Conservation (phyloP, 73 alveolate genomes). For the Paramecium sexaurelia region DNA sequence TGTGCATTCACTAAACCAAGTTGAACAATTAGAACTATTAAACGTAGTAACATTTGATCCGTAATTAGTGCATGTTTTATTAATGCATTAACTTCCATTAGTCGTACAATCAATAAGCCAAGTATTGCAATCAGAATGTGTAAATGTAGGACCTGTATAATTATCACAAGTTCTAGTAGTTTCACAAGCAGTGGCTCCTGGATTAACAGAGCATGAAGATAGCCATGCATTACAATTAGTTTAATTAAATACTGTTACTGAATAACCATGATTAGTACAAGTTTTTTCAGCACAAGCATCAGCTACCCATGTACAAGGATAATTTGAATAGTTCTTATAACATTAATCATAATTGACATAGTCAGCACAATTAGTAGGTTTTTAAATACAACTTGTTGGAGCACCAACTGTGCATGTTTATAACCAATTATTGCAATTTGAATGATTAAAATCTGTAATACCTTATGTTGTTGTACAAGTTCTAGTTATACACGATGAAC, state of each 20-base stretch:
- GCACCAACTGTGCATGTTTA: constrained; percentile 34
- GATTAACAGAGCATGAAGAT: constrained; percentile 11
- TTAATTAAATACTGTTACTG: background rate
- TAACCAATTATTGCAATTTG: constrained; percentile 6
- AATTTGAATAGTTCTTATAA: background rate
- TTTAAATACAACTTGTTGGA: background rate
- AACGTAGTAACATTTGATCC: constrained; percentile 11
- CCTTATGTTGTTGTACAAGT: background rate
- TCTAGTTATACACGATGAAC: background rate
- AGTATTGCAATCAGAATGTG: constrained; percentile 8
- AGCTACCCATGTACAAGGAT: constrained; percentile 28
- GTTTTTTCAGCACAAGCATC: constrained; percentile 41
- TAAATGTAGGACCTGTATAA: background rate
- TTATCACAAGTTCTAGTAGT: background rate
- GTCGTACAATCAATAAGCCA: constrained; percentile 32
- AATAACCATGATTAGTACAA: constrained; percentile 19
- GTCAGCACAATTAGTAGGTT: constrained; percentile 8
- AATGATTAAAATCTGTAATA: background rate
- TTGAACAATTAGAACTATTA: background rate
- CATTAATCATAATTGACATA: background rate
- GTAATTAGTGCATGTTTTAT: constrained; percentile 7
- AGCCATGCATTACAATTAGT: constrained; percentile 17
- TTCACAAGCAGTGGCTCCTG: constrained; percentile 36
- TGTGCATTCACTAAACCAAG: constrained; percentile 18
- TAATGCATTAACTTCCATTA: background rate